Evolutionary conservation across 352 stramenopile genomes (phyloP), one percentile per base, ranked within the genome.

Genomic region (Pythium utonaiense): DNA sequence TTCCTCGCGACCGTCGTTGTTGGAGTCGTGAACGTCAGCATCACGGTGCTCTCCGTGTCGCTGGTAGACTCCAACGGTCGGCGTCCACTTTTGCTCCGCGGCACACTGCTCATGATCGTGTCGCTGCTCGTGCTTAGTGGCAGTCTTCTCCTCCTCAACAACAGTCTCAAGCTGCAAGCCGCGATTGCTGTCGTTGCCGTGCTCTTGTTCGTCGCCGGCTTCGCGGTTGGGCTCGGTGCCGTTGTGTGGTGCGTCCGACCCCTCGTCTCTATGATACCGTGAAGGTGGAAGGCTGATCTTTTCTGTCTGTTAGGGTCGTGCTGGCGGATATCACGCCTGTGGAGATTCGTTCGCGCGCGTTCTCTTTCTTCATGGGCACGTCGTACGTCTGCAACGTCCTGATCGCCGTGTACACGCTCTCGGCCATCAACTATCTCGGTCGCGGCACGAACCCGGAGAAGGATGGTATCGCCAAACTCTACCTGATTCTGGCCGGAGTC

Each of bases 311-410:
- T 28, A 95, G 86, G 86, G 81, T 96, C 14, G 70, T 96, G 19
- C 63, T 96, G 24, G 80, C 78, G 17, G 88, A 97, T 45, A 93
- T 96, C 53, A 95, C 93, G 6, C 87, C 87, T 0, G 91, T 94
- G 33, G 72, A 90, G 42, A 88, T 96, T 31, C 81, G 89, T 17
- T 83, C 83, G 16, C 86, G 78, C 30, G 88, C 86, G 25, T 93
- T 96, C 33, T 73, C 80, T 28, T 69, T 96, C 30, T 96, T 93
- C 62, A 94, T 96, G 78, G 75, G 74, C 12, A 69, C 80, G 28
- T 94, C 86, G 59, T 97, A 94, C 66, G 67, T 90, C 9, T 90
- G 83, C 66, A 96, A 96, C 67, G 88, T 93, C 22, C 21, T 88
- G 24, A 78, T 95, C 34, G 81, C 86, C 17, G 74, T 86, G 21